phyloP scores from a whole-genome alignment of 106 monocot species.

The Vanilla planifolia region DNA sequence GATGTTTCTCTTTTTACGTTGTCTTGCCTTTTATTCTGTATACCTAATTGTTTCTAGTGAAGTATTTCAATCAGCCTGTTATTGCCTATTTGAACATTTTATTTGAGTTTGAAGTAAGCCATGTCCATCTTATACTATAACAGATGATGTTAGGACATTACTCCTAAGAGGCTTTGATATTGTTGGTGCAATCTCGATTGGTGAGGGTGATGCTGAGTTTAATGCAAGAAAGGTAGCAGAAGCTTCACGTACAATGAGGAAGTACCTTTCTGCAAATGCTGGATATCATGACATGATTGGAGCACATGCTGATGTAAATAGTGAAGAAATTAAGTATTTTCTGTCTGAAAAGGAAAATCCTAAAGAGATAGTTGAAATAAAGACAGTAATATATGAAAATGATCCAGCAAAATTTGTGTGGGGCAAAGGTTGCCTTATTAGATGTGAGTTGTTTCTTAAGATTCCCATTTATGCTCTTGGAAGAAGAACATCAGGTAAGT shows the following conservation, averaged over 20 bases:
- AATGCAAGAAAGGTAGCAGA: constrained; percentile 52
- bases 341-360: constrained; percentile 22
- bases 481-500: constrained; percentile 45
- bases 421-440: constrained; percentile 80
- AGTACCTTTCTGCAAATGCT: constrained; percentile 33
- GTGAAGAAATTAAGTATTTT: constrained; percentile 52
- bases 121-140: not conserved
- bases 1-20: too few species aligned
- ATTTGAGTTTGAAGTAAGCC: not conserved
- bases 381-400: constrained; percentile 53
- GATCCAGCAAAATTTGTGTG: constrained; percentile 53
- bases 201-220: constrained; percentile 28
- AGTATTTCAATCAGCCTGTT: too few species aligned
- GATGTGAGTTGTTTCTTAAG: constrained; percentile 56
- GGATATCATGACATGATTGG: constrained; percentile 48
- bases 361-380: constrained; percentile 24
- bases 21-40: too few species aligned
- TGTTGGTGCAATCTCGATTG: constrained; percentile 63
- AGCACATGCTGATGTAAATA: constrained; percentile 24
- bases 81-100: too few species aligned
- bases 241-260: constrained; percentile 38
- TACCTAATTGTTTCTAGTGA: too few species aligned
- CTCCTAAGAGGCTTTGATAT: constrained; percentile 73
- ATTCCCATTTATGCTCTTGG: constrained; percentile 61
- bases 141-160: constrained; percentile 74